These are phyloP conservation scores for Malania oleifera DNA, from an alignment of 164 flowering plant genomes.

Conservation along the genomic window DNA sequence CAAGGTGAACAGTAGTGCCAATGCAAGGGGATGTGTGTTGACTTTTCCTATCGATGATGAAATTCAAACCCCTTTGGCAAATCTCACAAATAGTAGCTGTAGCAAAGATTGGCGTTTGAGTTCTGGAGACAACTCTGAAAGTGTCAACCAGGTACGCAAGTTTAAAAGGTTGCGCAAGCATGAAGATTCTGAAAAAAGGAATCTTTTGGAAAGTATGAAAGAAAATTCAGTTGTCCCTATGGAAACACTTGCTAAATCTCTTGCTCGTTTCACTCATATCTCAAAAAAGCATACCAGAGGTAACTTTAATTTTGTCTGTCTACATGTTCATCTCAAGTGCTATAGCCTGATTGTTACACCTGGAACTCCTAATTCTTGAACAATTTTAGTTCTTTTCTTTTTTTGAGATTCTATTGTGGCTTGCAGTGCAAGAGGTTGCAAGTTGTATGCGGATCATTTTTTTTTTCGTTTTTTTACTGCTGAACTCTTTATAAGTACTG, in stretches of 20 bases:
- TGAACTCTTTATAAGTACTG: not conserved
- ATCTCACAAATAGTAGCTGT: slow-evolving; percentile 33
- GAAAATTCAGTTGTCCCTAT: slow-evolving; percentile 10
- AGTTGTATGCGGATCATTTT: not conserved
- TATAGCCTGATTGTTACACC: too few species aligned
- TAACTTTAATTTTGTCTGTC: slow-evolving; percentile 16
- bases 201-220: slow-evolving; percentile 15
- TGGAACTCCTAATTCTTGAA: not conserved
- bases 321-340: not conserved
- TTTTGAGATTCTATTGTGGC: not conserved
- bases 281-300: slow-evolving; percentile 33
- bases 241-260: slow-evolving; percentile 21
- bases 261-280: slow-evolving; percentile 16
- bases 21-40: slow-evolving; percentile 2
- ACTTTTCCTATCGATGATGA: slow-evolving; percentile 21
- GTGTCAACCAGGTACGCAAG: slow-evolving; percentile 37
- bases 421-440: not conserved
- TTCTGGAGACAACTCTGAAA: slow-evolving; percentile 47
- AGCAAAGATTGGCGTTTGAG: slow-evolving; percentile 59
- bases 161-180: slow-evolving; percentile 72
- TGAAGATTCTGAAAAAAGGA: slow-evolving; percentile 31
- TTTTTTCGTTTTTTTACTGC: too few species aligned
- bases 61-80: slow-evolving; percentile 26
- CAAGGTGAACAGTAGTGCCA: slow-evolving; percentile 6
- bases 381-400: not conserved